Evolutionary conservation across 1,139 yeast species (phyloP).

Genomic region (Pneumocystis sp.): DNA sequence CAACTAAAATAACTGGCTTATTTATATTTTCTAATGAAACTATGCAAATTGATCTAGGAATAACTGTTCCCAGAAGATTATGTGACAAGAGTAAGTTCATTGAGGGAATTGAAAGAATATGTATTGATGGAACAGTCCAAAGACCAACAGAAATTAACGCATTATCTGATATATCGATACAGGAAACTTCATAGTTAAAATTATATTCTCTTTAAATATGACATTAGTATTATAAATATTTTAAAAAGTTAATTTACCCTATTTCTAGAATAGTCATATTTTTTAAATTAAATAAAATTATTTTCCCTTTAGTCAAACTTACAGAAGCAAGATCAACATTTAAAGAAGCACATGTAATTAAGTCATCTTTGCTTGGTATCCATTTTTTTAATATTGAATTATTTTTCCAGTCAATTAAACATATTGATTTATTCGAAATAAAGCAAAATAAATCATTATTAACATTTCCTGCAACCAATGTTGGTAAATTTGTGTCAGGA

Average conservation of each 20-base stretch:
- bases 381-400: slow-evolving; percentile 1
- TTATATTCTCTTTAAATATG: background rate
- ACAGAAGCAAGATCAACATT: background rate
- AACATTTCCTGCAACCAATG: slow-evolving; percentile 8
- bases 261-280: background rate
- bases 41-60: slow-evolving; percentile 13
- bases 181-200: background rate
- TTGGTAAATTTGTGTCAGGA: slow-evolving; percentile 9
- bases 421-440: background rate
- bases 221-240: background rate
- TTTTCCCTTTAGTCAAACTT: background rate
- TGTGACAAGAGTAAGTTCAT: background rate
- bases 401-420: slow-evolving; percentile 1
- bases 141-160: slow-evolving; percentile 3
- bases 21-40: slow-evolving; percentile 8
- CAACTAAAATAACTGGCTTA: slow-evolving; percentile 12
- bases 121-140: slow-evolving; percentile 6
- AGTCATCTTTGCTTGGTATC: background rate
- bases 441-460: slow-evolving; percentile 2
- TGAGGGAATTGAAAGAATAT: background rate
- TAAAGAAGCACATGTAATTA: slow-evolving; percentile 4
- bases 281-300: background rate
- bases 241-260: background rate
- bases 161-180: background rate
- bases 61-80: slow-evolving; percentile 1